phyloP scores from a whole-genome alignment of 225 moss, liverwort and hornwort species.

The Ulota crispa region DNA sequence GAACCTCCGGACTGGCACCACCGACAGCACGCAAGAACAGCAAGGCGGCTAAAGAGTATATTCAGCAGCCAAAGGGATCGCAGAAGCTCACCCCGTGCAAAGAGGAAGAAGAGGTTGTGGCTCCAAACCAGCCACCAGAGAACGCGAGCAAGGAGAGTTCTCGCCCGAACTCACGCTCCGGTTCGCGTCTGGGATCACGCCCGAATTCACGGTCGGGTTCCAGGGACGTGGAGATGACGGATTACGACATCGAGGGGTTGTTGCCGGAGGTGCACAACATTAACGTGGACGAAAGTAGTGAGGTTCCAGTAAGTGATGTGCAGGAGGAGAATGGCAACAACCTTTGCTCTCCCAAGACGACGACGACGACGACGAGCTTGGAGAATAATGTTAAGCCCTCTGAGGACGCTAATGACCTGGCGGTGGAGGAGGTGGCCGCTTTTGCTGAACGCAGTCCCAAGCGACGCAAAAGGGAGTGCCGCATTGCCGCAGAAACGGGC shows the following conservation, averaged over 20 bases:
- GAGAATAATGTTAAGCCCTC: not conserved
- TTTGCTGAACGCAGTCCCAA: constrained; percentile 54
- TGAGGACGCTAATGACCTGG: constrained; percentile 8
- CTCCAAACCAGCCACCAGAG: constrained; percentile 5
- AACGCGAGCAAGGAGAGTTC: not conserved
- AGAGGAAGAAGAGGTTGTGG: constrained; percentile 30
- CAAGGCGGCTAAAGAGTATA: constrained; percentile 13
- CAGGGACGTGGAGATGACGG: constrained; percentile 1
- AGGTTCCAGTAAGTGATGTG: not conserved
- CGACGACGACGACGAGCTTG: not conserved
- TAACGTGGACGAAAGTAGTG: not conserved
- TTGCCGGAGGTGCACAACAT: constrained; percentile 9
- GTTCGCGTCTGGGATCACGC: not conserved
- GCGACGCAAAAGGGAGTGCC: constrained; percentile 54
- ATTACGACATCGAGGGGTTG: constrained; percentile 19
- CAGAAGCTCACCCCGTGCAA: constrained; percentile 29
- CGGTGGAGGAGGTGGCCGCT: constrained; percentile 16
- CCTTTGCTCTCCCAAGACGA: not conserved
- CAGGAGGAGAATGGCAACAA: not conserved
- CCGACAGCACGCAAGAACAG: constrained; percentile 25
- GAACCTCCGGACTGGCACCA: constrained; percentile 10
- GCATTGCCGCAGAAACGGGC: constrained; percentile 29
- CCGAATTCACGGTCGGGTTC: not conserved
- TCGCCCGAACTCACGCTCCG: not conserved
- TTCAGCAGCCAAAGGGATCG: constrained; percentile 11